Evolutionary conservation across 2,329 filamentous ascomycete species (phyloP).

Genomic region (Colletotrichum incanum): DNA sequence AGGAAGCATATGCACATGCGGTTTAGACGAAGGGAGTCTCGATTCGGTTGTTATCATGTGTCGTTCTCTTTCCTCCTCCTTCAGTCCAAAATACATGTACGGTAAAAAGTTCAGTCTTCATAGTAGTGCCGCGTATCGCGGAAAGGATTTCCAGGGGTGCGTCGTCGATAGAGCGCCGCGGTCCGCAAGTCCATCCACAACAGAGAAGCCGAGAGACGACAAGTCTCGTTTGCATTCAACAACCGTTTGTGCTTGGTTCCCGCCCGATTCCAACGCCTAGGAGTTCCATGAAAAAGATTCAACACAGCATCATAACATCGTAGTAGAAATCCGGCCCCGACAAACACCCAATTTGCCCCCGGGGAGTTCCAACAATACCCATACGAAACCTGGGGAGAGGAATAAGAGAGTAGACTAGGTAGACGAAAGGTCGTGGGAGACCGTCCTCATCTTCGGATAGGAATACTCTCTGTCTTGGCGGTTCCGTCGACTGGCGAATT

Average conservation of each 20-base stretch:
- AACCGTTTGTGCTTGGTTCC: constrained; percentile 38
- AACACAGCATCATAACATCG: constrained; percentile 43
- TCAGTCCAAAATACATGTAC: constrained; percentile 34
- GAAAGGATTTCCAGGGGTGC: constrained; percentile 1
- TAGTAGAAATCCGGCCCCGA: constrained; percentile 33
- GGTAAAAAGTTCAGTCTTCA: constrained; percentile 32
- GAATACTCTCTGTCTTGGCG: constrained; percentile 66
- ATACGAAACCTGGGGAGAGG: constrained; percentile 32
- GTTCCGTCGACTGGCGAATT: constrained; percentile 38
- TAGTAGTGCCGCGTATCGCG: constrained; percentile 12
- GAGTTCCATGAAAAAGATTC: constrained; percentile 39
- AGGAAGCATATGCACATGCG: background rate
- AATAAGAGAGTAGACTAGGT: constrained; percentile 30
- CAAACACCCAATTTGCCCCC: constrained; percentile 39
- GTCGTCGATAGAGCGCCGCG: constrained; percentile 12
- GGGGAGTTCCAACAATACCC: constrained; percentile 25
- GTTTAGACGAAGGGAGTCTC: constrained; percentile 19
- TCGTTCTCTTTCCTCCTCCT: constrained; percentile 19
- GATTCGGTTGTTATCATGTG: constrained; percentile 19
- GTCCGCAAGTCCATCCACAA: constrained; percentile 6
- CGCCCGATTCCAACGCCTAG: constrained; percentile 35
- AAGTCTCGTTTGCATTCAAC: constrained; percentile 25
- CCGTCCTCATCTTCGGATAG: constrained; percentile 72
- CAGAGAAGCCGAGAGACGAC: constrained; percentile 26
- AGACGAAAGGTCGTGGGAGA: constrained; percentile 5